Base-by-base conservation (phyloP, 2,329 filamentous ascomycete species). In the Talaromyces sp. region DNA sequence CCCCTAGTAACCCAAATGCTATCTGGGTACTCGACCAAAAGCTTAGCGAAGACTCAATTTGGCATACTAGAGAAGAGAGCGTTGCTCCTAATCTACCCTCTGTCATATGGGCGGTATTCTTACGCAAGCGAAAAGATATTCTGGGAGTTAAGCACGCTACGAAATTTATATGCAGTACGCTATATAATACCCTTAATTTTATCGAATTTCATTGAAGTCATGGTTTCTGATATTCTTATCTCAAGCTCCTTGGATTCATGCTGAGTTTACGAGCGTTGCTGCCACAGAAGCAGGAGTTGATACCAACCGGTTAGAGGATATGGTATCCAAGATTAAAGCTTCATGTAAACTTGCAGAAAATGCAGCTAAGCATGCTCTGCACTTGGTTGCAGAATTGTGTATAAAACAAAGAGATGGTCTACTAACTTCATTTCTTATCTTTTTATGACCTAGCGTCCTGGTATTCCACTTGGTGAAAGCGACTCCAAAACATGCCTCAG, bases 11-110 rank as follows among this genome's bases (percentile, higher is more conserved):
- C 27, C 46, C 46, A 13, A 19, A 51, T 27, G 21, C 27, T 4
- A 35, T 41, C 29, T 55, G 52, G 52, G 52, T 55, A 11, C 32
- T 55, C 29, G 52, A 55, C 24, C 52, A 55, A 32, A 55, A 55
- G 5, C 2, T 55, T 21, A 41, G 32, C 19, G 52, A 35, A 21
- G 19, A n/a, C n/a, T 55, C 21, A 19, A 35, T 3, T 3, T 29
- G 35, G 29, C 7, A 26, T 9, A 55, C 13, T 29, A 35, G 19
- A 35, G 52, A 55, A 35, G 10, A 24, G 1, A n/a, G 52, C 27
- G 13, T 55, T 32, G 19, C 26, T 21, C 29, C 29, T 55, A 3
- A 55, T 21, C 4, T 3, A 32, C 52, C 52, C 9, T 55, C 52
- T 32, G 7, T 55, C 27, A 14, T 17, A 21, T 11, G 27, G 26